A percentile compares a stretch with the other conserved stretches of the same genome.
These are phyloP conservation scores for Trichosporon coremiiforme DNA, from an alignment of 1,284 basidiomycete species.

Conservation along the genomic window DNA sequence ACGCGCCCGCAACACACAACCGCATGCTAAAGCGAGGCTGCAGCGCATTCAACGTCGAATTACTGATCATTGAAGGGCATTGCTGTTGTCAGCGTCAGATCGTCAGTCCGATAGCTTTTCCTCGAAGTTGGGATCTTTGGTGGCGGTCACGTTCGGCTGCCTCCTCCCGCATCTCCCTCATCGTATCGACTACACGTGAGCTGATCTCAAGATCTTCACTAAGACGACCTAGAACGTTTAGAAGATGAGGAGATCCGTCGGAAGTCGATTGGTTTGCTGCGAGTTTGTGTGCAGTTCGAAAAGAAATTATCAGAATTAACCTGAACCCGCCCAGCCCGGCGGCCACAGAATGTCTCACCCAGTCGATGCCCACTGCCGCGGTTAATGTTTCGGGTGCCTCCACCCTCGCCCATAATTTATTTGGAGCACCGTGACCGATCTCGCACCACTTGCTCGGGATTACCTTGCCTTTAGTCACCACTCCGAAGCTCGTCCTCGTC, in stretches of 20 bases:
- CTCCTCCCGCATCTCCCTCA: neutral
- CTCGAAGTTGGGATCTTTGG: too few species aligned
- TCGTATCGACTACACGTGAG: too few species aligned
- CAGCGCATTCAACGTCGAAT: too few species aligned
- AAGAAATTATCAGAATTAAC: too few species aligned
- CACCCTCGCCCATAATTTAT: conserved; percentile 8
- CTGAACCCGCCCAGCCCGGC: too few species aligned
- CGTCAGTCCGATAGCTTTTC: neutral
- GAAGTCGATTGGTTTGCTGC: too few species aligned
- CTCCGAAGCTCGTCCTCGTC: neutral
- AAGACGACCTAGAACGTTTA: too few species aligned
- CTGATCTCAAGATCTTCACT: too few species aligned
- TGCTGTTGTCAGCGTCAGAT: neutral
- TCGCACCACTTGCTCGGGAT: neutral
- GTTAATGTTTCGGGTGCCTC: neutral
- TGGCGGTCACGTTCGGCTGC: too few species aligned
- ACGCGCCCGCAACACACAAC: neutral
- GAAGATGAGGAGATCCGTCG: too few species aligned
- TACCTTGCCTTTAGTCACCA: neutral
- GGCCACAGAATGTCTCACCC: neutral
- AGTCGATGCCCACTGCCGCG: neutral
- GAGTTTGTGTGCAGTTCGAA: too few species aligned
- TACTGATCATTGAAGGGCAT: too few species aligned
- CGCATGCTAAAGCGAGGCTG: neutral
- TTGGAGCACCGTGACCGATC: neutral